A percentile compares a stretch with the other conserved stretches of the same genome.
phyloP scores from a whole-genome alignment of 225 moss, liverwort and hornwort species.

The Physcomitrium patens region DNA sequence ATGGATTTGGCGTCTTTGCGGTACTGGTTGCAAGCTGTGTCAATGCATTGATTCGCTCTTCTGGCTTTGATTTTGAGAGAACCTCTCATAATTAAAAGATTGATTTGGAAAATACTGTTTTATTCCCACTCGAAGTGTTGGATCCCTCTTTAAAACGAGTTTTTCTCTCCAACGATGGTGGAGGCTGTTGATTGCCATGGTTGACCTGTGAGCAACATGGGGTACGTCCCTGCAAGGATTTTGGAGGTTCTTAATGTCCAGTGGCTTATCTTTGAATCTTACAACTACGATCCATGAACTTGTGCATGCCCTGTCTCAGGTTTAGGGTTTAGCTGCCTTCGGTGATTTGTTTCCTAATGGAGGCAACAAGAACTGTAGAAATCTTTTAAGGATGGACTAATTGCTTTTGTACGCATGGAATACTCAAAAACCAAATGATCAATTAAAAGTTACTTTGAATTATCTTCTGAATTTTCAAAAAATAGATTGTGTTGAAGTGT shows the following conservation, averaged over 20 bases:
- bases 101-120: background rate
- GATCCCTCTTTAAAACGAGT: background rate
- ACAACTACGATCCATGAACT: slow-evolving; percentile 11
- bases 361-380: background rate
- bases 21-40: background rate
- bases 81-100: background rate
- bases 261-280: background rate
- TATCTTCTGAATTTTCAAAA: background rate
- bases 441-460: slow-evolving; percentile 2
- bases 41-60: no score
- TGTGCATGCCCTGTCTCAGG: slow-evolving; percentile 12
- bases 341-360: background rate
- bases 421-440: background rate
- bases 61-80: background rate
- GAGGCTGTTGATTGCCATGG: background rate
- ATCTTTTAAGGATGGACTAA: background rate
- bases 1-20: background rate
- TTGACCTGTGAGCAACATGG: background rate
- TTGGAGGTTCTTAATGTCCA: background rate
- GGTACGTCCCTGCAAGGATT: background rate
- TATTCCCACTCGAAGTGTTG: background rate
- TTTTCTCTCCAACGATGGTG: background rate
- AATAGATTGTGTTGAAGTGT: background rate
- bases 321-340: slow-evolving; percentile 33
- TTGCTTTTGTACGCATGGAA: background rate